Evolutionary conservation across 129 eudicot species (phyloP).

Genomic region (sunflower (Helianthus annuus)): DNA sequence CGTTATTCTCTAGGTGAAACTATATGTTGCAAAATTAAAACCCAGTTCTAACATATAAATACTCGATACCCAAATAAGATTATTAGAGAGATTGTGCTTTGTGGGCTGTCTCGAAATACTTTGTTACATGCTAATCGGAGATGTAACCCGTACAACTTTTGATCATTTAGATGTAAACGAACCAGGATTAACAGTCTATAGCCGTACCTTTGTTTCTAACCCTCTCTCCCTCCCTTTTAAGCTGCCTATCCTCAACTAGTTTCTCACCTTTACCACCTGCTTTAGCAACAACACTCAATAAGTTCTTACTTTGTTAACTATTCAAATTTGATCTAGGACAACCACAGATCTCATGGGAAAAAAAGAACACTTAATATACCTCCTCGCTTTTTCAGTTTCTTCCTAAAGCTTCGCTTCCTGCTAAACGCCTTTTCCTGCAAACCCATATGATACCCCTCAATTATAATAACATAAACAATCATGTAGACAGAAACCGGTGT

Average conservation of each 20-base stretch:
- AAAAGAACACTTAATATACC: constrained; percentile 27
- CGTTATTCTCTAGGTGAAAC: too few relatives aligned
- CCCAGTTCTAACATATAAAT: too few relatives aligned
- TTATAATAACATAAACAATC: neutral
- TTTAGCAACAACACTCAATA: neutral
- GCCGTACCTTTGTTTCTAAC: constrained; percentile 8
- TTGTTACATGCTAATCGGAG: neutral
- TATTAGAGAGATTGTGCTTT: neutral
- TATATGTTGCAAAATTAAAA: too few relatives aligned
- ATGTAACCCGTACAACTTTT: neutral
- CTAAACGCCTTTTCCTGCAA: constrained; percentile 95
- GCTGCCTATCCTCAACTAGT: constrained; percentile 25
- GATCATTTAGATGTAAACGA: neutral
- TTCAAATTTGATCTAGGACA: neutral
- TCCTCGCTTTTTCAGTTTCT: constrained; percentile 82
- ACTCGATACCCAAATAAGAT: too few relatives aligned
- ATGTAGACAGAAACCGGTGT: neutral
- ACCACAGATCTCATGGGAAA: neutral
- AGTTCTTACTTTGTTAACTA: neutral
- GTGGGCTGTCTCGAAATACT: neutral
- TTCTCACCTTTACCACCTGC: constrained; percentile 27
- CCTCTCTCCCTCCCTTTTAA: constrained; percentile 1
- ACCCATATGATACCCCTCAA: constrained; percentile 20
- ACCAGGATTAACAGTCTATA: constrained; percentile 2
- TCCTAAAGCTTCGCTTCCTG: constrained; percentile 92